A percentile compares a stretch with the other conserved stretches of the same genome.
Evolutionary conservation across 1,139 yeast species (phyloP).

Genomic region (Yarrowia galli): DNA sequence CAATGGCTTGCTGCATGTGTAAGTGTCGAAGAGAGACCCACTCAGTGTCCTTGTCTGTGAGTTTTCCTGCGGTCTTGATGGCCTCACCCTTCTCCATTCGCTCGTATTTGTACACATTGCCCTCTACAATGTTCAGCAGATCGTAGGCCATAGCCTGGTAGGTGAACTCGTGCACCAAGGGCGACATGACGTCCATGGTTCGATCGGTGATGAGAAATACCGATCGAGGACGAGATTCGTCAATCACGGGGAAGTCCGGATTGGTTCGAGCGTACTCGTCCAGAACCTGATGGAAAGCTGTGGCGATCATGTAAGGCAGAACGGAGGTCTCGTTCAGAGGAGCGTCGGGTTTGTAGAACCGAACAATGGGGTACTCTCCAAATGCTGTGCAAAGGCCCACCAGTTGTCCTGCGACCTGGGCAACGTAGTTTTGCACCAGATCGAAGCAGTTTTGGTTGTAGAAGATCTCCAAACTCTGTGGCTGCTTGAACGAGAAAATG

Average conservation of each 20-base stretch:
- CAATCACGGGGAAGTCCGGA: constrained; percentile 63
- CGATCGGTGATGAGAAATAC: constrained; percentile 81
- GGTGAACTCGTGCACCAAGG: constrained; percentile 88
- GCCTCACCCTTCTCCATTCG: constrained; percentile 62
- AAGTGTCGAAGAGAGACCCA: constrained; percentile 78
- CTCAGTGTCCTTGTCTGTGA: constrained; percentile 72
- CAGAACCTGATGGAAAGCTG: constrained; percentile 69
- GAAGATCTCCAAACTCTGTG: constrained; percentile 71
- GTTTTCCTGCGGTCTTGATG: constrained; percentile 56
- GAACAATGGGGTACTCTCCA: constrained; percentile 86
- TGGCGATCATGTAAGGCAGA: constrained; percentile 77
- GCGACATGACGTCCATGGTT: constrained; percentile 81
- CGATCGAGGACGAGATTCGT: constrained; percentile 64
- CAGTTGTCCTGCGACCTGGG: constrained; percentile 65
- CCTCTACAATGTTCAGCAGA: constrained; percentile 55
- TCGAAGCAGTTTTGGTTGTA: constrained; percentile 73
- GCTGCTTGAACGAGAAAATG: constrained; percentile 55
- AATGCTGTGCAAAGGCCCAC: constrained; percentile 76
- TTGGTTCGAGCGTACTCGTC: constrained; percentile 78
- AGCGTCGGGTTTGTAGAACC: constrained; percentile 61
- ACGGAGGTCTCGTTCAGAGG: constrained; percentile 65
- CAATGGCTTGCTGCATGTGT: constrained; percentile 81
- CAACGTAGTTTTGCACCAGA: constrained; percentile 64
- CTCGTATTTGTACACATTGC: constrained; percentile 62
- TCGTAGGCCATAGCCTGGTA: constrained; percentile 96